Base-by-base conservation (phyloP, 2,329 filamentous ascomycete species). In the Fusarium poae region DNA sequence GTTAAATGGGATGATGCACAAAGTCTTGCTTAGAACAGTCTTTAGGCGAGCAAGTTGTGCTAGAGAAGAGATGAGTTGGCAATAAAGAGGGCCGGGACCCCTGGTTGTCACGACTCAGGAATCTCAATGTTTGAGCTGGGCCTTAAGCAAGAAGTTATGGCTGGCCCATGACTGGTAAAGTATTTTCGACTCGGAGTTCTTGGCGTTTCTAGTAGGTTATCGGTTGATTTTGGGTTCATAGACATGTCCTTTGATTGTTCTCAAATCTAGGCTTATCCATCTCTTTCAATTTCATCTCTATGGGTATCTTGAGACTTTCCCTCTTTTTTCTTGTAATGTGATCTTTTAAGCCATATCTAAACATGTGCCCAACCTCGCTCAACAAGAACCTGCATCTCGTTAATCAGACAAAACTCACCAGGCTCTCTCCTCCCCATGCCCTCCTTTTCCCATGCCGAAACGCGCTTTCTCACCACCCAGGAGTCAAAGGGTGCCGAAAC, bases 301-400 rank as follows among this genome's bases (percentile, higher is more conserved):
- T 57, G 64, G 63, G 67, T 68, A 71, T 71, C 52, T 65, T 43
- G 34, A 39, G 29, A 30, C 21, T n/a, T 40, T 43, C 34, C 11
- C 18, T 16, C 11, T 9, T 37, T 49, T 29, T 15, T 42, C 37
- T 40, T 40, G 11, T n/a, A 42, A 27, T 25, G 20, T 50, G 30
- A 12, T 39, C 29, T 44, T 43, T 18, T 15, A 32, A n/a, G 13
- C 21, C 20, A 12, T 39, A 34, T 40, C 37, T 68, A 46, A 39
- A 63, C 81, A 80, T 89, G 87, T 58, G 83, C 83, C 87, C 87
- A 89, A 4, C 87, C 87, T 72, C 85, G 87, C 63, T 81, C 79
- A 39, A 81, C 82, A 57, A 89, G 75, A 23, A 89, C 84, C 72
- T 89, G 87, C 83, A 88, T 88, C 79, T 89, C 87, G 70, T 88